Base-by-base conservation (phyloP, 2,329 filamentous ascomycete genomes). In the Aspergillus glaucus region DNA sequence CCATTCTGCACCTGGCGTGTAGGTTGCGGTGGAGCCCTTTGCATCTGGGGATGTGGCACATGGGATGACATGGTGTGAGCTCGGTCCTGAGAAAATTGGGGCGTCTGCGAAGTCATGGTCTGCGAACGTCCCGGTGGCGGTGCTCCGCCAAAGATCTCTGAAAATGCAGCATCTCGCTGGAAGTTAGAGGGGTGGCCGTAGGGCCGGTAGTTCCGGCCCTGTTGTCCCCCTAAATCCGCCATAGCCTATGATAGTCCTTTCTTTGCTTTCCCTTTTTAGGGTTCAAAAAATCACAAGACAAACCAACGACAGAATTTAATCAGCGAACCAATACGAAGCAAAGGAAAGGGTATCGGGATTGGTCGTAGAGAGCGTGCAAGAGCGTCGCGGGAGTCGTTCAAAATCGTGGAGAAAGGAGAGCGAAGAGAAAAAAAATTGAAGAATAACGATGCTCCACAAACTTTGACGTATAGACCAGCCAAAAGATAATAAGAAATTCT, bases 161-260 rank as follows among this genome's bases (percentile, higher is more conserved):
- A 89, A 71, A 94, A 98, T 57, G 92, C 93, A 59, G 89, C 88
- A 81, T 98, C 91, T 73, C 93, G 86, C 72, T 93, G 88, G 63
- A 71, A 71, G 52, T 76, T 73, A 37, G 78, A 73, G 46, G 77
- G 68, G 64, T 76, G 74, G 52, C 75, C 78, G 65, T 80, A 77
- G 54, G 75, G 68, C 66, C 79, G 73, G 69, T 81, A 77, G 62
- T 79, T 76, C 66, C 81, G 76, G 60, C 80, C 79, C 66, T 81
- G 78, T 64, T 83, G 81, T 57, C 77, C 69, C 64, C 78, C 73
- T 71, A 84, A 80, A 66, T 85, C 81, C 66, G 83, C 81, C 83
- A 83, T 83, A 50, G 57, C 62, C 43, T 50, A 43, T 47, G 40
- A 44, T 46, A 37, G 48, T 41, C 42, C 49, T 47, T 53, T 48